Evolutionary conservation across 129 eudicot genomes (phyloP), one percentile per base, ranked within the genome.

Genomic region (Helianthus tuberosus): DNA sequence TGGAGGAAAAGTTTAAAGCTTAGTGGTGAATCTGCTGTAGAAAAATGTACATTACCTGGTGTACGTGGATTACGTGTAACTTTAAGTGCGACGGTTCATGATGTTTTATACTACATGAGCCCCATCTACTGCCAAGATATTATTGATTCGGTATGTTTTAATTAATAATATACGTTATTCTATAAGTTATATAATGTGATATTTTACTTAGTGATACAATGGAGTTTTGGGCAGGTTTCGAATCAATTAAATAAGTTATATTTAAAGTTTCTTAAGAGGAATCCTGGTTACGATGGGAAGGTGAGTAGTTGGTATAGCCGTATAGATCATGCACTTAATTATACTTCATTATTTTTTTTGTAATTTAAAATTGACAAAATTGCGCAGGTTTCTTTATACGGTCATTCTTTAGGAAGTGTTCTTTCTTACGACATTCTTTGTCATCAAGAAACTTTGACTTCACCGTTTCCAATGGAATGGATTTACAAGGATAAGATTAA

Each of bases 241-340:
- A 86, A 77, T 88, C 98, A 94, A 78, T 75, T 94, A 61, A 94
- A 94, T 67, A 82, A 79, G 72, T 58, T 94, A 77, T 94, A 88
- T 76, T 20, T 80, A 68, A 94, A 90, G 88, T 94, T 94, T 63
- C 82, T 88, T 10, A 90, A 86, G 82, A 88, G 98, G 81, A 90
- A 94, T 86, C 98, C 98, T 14, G 98, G 96, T 64, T 94, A 94
- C 82, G 93, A 90, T 84, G 97, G 98, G 75, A 94, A 94, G 97
- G 98, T 93, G 84, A 62, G 78, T 69, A 11, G 14, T n/a, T n/a
- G n/a, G n/a, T n/a, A n/a, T 54, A 16, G 41, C 77, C 50, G 50
- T 15, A 53, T 54, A 11, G 41, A 80, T 58, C 53, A 32, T 16
- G 29, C 63, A 36, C 38, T 75, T 60, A 25, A 15, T 55, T 52